Percentiles rank a stretch among this genome's conserved stretches.
phyloP scores from a whole-genome alignment of 2,329 filamentous ascomycete genomes.

The Diaporthe sp. region DNA sequence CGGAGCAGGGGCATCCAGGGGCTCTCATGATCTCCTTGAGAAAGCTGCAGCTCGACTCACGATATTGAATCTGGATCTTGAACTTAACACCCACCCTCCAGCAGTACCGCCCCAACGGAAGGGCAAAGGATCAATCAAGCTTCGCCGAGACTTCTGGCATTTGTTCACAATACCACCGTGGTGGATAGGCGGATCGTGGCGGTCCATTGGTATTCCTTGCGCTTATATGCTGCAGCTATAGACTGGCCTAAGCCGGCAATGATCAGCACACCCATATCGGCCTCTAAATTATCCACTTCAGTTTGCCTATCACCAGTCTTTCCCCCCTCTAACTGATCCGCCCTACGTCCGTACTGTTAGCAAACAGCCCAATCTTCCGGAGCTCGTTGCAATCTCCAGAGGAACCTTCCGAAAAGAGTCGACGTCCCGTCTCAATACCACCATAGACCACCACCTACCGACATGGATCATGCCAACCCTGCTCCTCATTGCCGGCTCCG shows the following conservation, averaged over 20 bases:
- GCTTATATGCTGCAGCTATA: conserved; percentile 10
- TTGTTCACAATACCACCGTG: background rate
- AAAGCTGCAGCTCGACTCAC: background rate
- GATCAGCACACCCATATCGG: conserved; percentile 26
- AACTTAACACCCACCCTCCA: background rate
- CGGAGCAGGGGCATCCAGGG: background rate
- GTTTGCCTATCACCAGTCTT: conserved; percentile 22
- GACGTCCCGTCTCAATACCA: conserved; percentile 16
- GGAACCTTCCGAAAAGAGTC: conserved; percentile 25
- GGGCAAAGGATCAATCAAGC: background rate
- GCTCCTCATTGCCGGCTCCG: conserved; percentile 20
- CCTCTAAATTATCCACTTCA: conserved; percentile 22
- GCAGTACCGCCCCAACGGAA: background rate
- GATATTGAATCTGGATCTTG: conserved; percentile 2
- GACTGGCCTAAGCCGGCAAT: background rate
- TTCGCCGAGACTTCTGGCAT: conserved; percentile 29
- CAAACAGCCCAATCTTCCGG: conserved; percentile 3
- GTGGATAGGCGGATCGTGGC: background rate
- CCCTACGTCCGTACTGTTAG: background rate
- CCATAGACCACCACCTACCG: conserved; percentile 2
- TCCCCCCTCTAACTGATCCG: background rate
- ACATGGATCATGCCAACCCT: conserved; percentile 1
- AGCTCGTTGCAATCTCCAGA: conserved; percentile 8
- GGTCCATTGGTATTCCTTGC: background rate
- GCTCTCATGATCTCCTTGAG: background rate